Evolutionary conservation across 2,329 filamentous ascomycete species (phyloP), one percentile per base, ranked within the genome.

Genomic region (Diaporthe capsici): DNA sequence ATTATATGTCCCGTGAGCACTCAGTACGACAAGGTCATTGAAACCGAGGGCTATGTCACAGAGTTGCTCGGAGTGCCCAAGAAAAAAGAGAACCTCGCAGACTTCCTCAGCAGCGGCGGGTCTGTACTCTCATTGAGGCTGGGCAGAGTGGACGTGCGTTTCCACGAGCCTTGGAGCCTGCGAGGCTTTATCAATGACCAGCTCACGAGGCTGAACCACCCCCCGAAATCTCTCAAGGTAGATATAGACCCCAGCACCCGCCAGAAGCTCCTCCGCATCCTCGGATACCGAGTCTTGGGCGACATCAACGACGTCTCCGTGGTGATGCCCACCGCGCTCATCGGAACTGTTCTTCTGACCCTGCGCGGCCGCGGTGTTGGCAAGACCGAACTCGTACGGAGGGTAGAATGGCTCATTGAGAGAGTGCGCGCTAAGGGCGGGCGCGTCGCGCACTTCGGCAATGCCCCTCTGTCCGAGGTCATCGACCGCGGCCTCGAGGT

Each of bases 11-110:
- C 97, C 0, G 97, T 99, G 61, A 97, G 94, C 83, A 98, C 96
- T 0, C 97, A 99, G 82, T 99, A 99, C 82, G 97, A 99, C 87
- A 99, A 98, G 82, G 97, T 99, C 74, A 97, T 99, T 76, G 97
- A 99, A 84, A 98, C 97, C 0, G 95, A 98, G 84, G 97, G 95
- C 7, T 99, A 99, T 81, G 96, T 98, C 60, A 97, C 93, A 47
- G 97, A 99, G 83, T 90, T 99, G 2, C 89, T 99, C 0, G 97
- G 97, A 4, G 93, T 97, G 77, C 97, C 97, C 0, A 99, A 99
- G 84, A 95, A 95, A 81, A 98, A 98, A 82, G 97, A 99, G 82
- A 98, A 98, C 77, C 86, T 99, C 51, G 91, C 92, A 47, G 95
- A 97, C 80, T 98, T 99, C 80, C 85, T 99, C n/a, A 94, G 93